Evolutionary conservation across 495 filamentous ascomycete species (phyloP).

Genomic region (Hypoxylon lienhwacheense): DNA sequence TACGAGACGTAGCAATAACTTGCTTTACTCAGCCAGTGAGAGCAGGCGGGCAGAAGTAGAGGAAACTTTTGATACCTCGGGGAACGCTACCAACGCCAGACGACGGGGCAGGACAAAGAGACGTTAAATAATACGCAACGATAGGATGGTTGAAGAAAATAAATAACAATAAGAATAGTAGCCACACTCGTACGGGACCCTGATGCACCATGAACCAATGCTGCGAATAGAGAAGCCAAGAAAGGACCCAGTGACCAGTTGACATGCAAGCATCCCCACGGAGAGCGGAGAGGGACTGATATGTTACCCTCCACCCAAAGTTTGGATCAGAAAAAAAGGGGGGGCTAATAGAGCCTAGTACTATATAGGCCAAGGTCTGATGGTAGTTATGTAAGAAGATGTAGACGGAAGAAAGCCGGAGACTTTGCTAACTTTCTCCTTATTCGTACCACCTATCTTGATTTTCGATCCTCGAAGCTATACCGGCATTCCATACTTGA

Average conservation of each 20-base stretch:
- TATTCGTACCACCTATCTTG: no score
- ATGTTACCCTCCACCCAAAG: constrained; percentile 5
- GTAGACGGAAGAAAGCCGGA: constrained; percentile 5
- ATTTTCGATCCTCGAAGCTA: no score
- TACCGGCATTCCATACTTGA: no score
- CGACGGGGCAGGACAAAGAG: constrained; percentile 1
- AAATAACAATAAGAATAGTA: no score
- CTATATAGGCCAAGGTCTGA: constrained; percentile 6
- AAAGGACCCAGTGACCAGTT: constrained; percentile 18
- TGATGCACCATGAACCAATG: constrained; percentile 14
- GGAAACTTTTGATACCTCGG: constrained; percentile 8
- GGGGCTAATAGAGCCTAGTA: constrained; percentile 2
- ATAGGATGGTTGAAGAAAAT: neutral
- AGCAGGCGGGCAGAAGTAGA: no score
- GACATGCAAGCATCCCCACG: constrained; percentile 23
- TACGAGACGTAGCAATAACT: constrained; percentile 18
- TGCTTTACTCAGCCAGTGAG: no score
- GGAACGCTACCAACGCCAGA: constrained; percentile 7
- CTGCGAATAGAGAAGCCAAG: constrained; percentile 2
- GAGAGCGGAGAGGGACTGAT: constrained; percentile 6
- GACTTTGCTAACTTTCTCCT: constrained; percentile 7
- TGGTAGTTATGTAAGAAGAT: constrained; percentile 25
- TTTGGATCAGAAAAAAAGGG: constrained; percentile 2
- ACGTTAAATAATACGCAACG: neutral
- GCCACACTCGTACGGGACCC: neutral